phyloP scores from a whole-genome alignment of 2,329 filamentous ascomycete species.

The Geosmithia morbida region DNA sequence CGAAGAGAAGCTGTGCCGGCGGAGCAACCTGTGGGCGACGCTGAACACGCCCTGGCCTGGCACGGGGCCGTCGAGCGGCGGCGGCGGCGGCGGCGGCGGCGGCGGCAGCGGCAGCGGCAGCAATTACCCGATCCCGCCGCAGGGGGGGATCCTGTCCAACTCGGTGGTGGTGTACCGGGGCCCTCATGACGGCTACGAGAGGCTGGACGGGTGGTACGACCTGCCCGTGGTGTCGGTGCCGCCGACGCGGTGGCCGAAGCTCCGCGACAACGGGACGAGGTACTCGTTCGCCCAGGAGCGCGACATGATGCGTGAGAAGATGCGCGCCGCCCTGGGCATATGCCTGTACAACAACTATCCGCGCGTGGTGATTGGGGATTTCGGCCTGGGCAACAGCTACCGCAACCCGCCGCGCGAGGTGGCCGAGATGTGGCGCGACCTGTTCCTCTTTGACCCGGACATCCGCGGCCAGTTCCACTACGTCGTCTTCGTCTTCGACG shows the following conservation, averaged over 20 bases:
- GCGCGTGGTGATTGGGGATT: conserved; percentile 47
- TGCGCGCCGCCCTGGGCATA: conserved; percentile 55
- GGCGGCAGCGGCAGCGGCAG: conserved; percentile 13
- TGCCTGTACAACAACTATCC: conserved; percentile 45
- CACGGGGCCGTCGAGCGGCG: conserved; percentile 12
- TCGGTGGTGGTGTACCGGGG: conserved; percentile 62
- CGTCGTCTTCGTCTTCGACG: conserved; percentile 52
- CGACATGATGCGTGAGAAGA: conserved; percentile 59
- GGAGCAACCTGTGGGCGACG: conserved; percentile 59
- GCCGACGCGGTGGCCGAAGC: conserved; percentile 58
- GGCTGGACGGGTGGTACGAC: conserved; percentile 37
- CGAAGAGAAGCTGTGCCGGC: conserved; percentile 56
- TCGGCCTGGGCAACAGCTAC: conserved; percentile 48
- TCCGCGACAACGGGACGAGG: conserved; percentile 43
- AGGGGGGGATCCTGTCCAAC: conserved; percentile 56
- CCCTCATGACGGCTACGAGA: conserved; percentile 48
- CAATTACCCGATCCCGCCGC: conserved; percentile 60
- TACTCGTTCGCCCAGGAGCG: conserved; percentile 62
- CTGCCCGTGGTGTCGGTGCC: conserved; percentile 63
- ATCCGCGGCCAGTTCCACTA: conserved; percentile 46
- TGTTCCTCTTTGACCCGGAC: conserved; percentile 47
- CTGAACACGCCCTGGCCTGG: conserved; percentile 45
- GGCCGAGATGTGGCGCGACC: conserved; percentile 51
- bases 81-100: conserved; percentile 15
- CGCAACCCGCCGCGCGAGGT: conserved; percentile 52